Conservation (phyloP, 2,329 filamentous ascomycete species). For the Fusarium nematophilum region DNA sequence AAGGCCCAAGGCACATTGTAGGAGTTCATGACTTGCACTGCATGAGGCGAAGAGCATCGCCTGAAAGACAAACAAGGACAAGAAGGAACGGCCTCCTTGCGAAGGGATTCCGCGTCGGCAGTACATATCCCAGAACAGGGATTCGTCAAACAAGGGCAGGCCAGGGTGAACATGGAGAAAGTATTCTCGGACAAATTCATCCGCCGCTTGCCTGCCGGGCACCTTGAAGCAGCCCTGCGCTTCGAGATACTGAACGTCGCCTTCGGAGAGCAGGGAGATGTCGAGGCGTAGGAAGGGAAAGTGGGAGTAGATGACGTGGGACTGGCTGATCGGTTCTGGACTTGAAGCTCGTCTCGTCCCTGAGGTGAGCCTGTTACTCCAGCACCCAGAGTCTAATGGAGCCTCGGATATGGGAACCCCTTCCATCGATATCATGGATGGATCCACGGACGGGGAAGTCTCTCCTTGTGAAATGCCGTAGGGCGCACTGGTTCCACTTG, state of each 20-base stretch:
- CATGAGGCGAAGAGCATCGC: constrained; percentile 29
- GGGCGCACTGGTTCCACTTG: too few relatives aligned
- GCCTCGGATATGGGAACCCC: too few relatives aligned
- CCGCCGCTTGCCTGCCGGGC: constrained; percentile 14
- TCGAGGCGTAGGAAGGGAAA: constrained; percentile 20
- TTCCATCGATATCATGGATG: too few relatives aligned
- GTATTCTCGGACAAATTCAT: constrained; percentile 27
- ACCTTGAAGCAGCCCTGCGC: constrained; percentile 24
- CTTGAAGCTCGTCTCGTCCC: too few relatives aligned
- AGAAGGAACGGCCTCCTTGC: not conserved
- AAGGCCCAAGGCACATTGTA: too few relatives aligned
- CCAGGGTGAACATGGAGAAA: constrained; percentile 26
- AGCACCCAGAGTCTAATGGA: too few relatives aligned
- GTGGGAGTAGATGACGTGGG: constrained; percentile 26
- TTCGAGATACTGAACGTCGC: constrained; percentile 26
- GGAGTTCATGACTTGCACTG: constrained; percentile 2
- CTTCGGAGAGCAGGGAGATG: constrained; percentile 9
- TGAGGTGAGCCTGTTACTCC: too few relatives aligned
- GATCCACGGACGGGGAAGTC: too few relatives aligned
- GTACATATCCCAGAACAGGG: constrained; percentile 25
- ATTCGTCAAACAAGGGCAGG: constrained; percentile 21
- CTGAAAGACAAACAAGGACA: constrained; percentile 25
- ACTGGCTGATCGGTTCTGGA: not conserved
- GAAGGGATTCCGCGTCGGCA: not conserved
- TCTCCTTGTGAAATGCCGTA: too few relatives aligned